Evolutionary conservation across 495 filamentous ascomycete species (phyloP), one percentile per base, ranked within the genome.

Genomic region (Lasiosphaeria hispida): DNA sequence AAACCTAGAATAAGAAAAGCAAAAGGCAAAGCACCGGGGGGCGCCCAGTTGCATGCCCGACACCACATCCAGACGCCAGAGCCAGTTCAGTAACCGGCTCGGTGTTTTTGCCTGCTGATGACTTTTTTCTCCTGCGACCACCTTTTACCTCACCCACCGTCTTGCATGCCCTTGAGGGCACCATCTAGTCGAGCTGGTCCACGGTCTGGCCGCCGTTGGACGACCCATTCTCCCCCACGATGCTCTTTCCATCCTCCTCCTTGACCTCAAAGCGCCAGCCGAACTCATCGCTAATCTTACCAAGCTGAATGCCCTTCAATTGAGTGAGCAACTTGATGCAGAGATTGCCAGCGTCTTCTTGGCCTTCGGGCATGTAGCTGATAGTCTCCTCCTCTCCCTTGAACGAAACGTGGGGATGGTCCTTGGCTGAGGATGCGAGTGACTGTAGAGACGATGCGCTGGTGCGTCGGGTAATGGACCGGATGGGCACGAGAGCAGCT

Each of bases 401-500:
- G 49, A 62, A 39, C 17, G 67, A 65, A 7, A 77, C 58, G 35
- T 74, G 71, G 8, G 71, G 42, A 48, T 74, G 69, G 30, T 61
- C 48, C 52, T 70, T 69, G 10, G 57, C 57, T 4, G 54, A 52
- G 19, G 69, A 60, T 10, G 66, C 63, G 17, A 73, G 72, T 23
- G 67, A 74, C 14, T 69, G 63, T 6, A 66, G 63, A 0, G 72
- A 79, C 4, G 81, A 83, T 10, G 71, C 10, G 48, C 59, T 45
- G 53, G 52, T 52, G 60, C 79, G 81, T 68, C 88, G 85, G 1
- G 88, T 90, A 61, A 98, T 96, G 48, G 87, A 92, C 51, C 85
- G 85, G 67, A 98, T 90, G 1, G 94, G 94, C 9, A 97, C 91
- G 42, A 98, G 76, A 1, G 91, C 89, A 0, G 93, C 94, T 4